Evolutionary conservation across 2,329 filamentous ascomycete species (phyloP).

Genomic region (Aspergillus quadricinctus): DNA sequence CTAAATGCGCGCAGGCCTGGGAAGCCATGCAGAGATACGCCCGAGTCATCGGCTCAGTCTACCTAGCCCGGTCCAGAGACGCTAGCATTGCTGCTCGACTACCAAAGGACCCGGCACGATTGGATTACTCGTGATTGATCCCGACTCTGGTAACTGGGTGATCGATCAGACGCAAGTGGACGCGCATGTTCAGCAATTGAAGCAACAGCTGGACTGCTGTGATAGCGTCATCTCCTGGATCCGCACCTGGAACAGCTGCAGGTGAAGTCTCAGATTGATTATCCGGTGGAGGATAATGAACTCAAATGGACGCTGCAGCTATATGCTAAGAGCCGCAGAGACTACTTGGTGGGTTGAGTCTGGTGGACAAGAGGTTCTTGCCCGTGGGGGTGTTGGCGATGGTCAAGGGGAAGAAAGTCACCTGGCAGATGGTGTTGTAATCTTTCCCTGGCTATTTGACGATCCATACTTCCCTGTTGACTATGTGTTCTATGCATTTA

Average conservation of each 20-base stretch:
- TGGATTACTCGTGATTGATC: slow-evolving; percentile 46
- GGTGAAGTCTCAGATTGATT: slow-evolving; percentile 2
- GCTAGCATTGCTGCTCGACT: slow-evolving; percentile 31
- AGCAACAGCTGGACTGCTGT: slow-evolving; percentile 37
- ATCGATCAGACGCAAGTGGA: slow-evolving; percentile 38
- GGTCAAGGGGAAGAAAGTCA: slow-evolving; percentile 39
- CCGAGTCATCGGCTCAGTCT: slow-evolving; percentile 41
- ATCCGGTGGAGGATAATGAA: slow-evolving; percentile 5
- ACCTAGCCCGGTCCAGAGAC: slow-evolving; percentile 31
- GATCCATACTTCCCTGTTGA: background rate
- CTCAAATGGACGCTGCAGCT: slow-evolving; percentile 34
- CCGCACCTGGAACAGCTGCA: slow-evolving; percentile 52
- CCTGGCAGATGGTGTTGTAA: slow-evolving; percentile 41
- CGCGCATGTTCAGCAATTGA: slow-evolving; percentile 37
- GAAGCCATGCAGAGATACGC: slow-evolving; percentile 40
- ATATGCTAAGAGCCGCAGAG: slow-evolving; percentile 31
- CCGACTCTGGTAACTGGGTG: slow-evolving; percentile 30
- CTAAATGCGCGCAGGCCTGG: slow-evolving; percentile 42
- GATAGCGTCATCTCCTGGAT: slow-evolving; percentile 52
- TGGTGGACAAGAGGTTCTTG: slow-evolving; percentile 39
- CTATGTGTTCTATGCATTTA: background rate
- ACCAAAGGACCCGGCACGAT: slow-evolving; percentile 48
- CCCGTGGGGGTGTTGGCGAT: slow-evolving; percentile 37
- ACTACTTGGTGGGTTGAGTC: slow-evolving; percentile 32
- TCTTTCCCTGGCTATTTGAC: too few species aligned